These are phyloP conservation scores for Mortierella sp. DNA, from an alignment of 371 early-diverging fungal genomes.

Conservation along the genomic window DNA sequence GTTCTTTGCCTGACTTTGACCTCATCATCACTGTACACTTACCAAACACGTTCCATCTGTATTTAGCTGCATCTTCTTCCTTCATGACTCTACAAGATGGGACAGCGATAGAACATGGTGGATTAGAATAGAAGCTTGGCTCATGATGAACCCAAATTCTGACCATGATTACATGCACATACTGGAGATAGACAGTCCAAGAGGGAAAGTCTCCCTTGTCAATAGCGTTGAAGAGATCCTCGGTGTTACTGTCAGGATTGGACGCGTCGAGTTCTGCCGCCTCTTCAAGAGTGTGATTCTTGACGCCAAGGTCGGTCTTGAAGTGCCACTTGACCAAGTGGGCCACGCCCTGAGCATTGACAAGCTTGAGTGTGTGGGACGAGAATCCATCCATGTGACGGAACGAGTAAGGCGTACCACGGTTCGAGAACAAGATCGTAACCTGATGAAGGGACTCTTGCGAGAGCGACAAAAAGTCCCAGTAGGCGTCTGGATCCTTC, in stretches of 20 bases:
- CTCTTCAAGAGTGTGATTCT: constrained; percentile 74
- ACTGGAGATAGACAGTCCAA: constrained; percentile 81
- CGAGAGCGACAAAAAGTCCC: constrained; percentile 82
- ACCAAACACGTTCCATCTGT: constrained; percentile 81
- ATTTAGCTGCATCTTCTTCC: constrained; percentile 75
- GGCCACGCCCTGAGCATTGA: constrained; percentile 74
- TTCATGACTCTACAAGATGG: constrained; percentile 61
- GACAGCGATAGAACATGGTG: background rate
- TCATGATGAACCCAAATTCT: background rate
- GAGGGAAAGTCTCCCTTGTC: constrained; percentile 77
- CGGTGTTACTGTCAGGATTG: constrained; percentile 81
- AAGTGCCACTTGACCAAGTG: constrained; percentile 90
- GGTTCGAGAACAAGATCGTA: constrained; percentile 81
- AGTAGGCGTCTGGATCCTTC: constrained; percentile 61
- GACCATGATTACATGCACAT: background rate
- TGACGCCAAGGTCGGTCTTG: constrained; percentile 84
- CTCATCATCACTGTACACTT: background rate
- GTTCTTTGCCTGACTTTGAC: too few relatives aligned
- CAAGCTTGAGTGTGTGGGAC: constrained; percentile 82
- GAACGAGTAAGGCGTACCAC: constrained; percentile 84
- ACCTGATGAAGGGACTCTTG: constrained; percentile 86
- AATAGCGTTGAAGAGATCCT: constrained; percentile 82
- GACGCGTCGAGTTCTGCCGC: constrained; percentile 68
- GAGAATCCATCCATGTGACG: constrained; percentile 85
- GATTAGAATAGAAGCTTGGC: background rate